phyloP scores from a whole-genome alignment of 306 rosid species.

The Ormosia emarginata region DNA sequence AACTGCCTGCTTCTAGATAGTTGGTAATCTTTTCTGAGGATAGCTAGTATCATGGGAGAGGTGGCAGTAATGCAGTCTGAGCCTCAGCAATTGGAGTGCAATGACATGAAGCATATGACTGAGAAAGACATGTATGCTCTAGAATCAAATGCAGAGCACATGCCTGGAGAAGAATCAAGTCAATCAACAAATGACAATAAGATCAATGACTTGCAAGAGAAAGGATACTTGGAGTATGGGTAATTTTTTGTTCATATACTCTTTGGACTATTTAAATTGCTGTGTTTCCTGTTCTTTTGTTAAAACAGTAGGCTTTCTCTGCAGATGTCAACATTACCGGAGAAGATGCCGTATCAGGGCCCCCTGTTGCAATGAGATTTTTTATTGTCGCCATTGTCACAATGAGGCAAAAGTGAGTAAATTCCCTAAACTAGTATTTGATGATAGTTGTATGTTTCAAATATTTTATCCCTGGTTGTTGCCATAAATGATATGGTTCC shows the following conservation, averaged over 20 bases:
- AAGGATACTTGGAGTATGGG: constrained; percentile 73
- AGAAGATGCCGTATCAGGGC: constrained; percentile 74
- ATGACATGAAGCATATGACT: constrained; percentile 34
- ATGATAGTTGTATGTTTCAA: background rate
- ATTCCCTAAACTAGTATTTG: background rate
- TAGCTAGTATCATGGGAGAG: constrained; percentile 45
- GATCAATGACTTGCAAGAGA: constrained; percentile 34
- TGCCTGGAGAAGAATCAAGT: constrained; percentile 35
- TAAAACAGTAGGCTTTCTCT: background rate
- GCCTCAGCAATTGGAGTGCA: constrained; percentile 39
- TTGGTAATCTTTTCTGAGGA: constrained; percentile 31
- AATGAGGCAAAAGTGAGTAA: constrained; percentile 46
- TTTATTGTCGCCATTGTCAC: constrained; percentile 81
- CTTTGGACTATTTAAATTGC: background rate
- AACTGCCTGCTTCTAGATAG: constrained; percentile 45
- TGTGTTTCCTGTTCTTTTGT: background rate
- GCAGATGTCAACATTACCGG: constrained; percentile 74
- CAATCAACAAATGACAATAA: constrained; percentile 11
- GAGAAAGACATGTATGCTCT: constrained; percentile 25
- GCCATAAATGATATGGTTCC: background rate
- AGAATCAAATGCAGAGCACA: constrained; percentile 26
- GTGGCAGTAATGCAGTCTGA: constrained; percentile 49
- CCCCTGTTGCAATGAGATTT: constrained; percentile 87
- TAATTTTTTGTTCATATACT: constrained; percentile 20
- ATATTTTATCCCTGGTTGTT: background rate